Evolutionary conservation across 2,329 filamentous ascomycete genomes (phyloP), one percentile per base, ranked within the genome.

Genomic region (Pseudocercospora eumusae): DNA sequence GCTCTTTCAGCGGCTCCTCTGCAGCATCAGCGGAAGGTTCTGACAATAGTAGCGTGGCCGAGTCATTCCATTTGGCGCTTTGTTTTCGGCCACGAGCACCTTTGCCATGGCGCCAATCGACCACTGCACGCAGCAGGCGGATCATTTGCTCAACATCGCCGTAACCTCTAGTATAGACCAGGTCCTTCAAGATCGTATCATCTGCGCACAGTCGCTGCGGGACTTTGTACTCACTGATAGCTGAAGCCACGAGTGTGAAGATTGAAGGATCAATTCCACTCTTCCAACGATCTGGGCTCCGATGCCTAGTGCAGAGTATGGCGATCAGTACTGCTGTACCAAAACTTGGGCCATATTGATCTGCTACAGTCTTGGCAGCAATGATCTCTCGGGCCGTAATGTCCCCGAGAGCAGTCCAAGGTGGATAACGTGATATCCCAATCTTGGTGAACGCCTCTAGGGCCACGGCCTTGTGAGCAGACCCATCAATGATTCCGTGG

Each of bases 71-170:
- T 8, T 40, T 40, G 36, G 15, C 36, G 15, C 4, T 47, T 15
- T 47, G 18, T 9, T 47, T 20, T 5, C 44, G 44, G 18, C n/a
- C 18, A 31, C 57, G 20, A 18, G 59, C 54, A 2, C 59, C 54
- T 21, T 57, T 59, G 7, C 50, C 56, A 18, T 59, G 60, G 15
- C 60, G 21, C 25, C 25, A 55, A 25, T 62, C 31, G 2, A 62
- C 49, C 15, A 62, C 27, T 8, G 49, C 60, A 44, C 60, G 45
- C 40, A 62, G 23, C 60, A 62, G 44, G 20, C 56, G 45, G 20
- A 62, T 59, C 56, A 59, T 62, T 44, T 59, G 60, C 50, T 59
- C 56, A 18, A 59, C 36, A 21, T 58, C 28, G 7, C 28, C 18
- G 11, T 44, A 62, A 10, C n/a, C 31, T 8, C 15, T 42, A 2